phyloP scores from a whole-genome alignment of 2,329 filamentous ascomycete species.

The Podosphaera aphanis region DNA sequence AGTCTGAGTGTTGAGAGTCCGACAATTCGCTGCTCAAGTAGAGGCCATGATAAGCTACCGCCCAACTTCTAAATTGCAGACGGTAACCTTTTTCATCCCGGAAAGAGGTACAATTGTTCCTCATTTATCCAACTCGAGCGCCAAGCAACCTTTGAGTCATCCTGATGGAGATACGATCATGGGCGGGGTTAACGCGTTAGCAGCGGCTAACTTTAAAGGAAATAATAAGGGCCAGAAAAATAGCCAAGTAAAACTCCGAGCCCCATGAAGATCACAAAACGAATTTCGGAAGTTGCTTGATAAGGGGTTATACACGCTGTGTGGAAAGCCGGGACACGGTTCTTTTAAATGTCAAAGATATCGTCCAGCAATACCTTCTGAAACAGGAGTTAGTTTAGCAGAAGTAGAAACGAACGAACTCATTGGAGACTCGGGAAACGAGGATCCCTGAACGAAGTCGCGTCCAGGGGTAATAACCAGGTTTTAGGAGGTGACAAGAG shows the following conservation, averaged over 20 bases:
- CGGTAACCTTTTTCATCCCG: background rate
- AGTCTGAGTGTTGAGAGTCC: background rate
- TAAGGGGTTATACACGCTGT: background rate
- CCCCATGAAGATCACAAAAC: background rate
- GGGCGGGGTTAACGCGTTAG: background rate
- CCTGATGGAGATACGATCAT: background rate
- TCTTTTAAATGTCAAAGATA: background rate
- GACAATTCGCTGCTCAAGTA: background rate
- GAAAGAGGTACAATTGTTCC: background rate
- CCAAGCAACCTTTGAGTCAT: background rate
- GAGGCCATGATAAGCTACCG: background rate
- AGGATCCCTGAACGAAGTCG: background rate
- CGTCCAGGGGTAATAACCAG: background rate
- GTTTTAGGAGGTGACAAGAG: background rate
- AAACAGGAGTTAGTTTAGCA: background rate
- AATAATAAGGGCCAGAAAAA: background rate
- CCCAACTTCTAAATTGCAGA: background rate
- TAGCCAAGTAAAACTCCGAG: background rate
- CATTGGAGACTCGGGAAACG: background rate
- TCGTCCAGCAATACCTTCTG: background rate
- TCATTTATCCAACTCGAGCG: background rate
- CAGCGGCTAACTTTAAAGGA: background rate
- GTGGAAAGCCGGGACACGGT: background rate
- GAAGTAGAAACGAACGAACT: background rate
- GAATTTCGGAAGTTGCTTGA: background rate